Conservation (phyloP, 2,329 filamentous ascomycete genomes). For the Aureobasidium sp. region DNA sequence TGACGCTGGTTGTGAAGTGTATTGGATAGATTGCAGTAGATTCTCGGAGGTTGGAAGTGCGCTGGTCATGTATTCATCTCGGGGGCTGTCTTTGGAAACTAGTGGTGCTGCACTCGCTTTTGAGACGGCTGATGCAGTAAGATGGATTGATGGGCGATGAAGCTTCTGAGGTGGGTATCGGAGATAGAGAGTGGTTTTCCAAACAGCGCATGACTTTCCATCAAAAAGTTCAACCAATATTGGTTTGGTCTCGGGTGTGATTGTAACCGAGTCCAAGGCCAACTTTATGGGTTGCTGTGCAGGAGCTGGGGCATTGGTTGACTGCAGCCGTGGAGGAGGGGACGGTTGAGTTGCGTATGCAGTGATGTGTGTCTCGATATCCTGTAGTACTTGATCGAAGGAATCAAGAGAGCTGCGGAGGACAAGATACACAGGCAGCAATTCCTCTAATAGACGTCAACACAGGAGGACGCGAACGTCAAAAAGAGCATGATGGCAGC, state of each 20-base stretch:
- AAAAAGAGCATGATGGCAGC: constrained; percentile 25
- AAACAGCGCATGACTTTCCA: constrained; percentile 30
- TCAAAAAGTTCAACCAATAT: constrained; percentile 20
- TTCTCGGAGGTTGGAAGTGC: constrained; percentile 62
- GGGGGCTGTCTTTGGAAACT: constrained; percentile 30
- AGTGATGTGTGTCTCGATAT: constrained; percentile 61
- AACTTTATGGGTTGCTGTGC: constrained; percentile 41
- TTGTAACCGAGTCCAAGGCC: constrained; percentile 48
- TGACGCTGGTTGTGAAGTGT: constrained; percentile 53
- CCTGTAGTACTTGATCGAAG: constrained; percentile 53
- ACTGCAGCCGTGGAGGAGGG: constrained; percentile 31
- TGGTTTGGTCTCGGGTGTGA: constrained; percentile 18
- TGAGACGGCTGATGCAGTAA: constrained; percentile 50
- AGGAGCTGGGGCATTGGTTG: constrained; percentile 31
- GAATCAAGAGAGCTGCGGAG: constrained; percentile 55
- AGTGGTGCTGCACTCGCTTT: constrained; percentile 30
- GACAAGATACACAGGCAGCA: constrained; percentile 60
- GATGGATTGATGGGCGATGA: constrained; percentile 57
- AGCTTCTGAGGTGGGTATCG: constrained; percentile 50
- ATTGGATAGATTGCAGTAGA: constrained; percentile 62
- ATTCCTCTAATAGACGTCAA: constrained; percentile 57
- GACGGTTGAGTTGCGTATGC: constrained; percentile 52
- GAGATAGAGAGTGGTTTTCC: constrained; percentile 34
- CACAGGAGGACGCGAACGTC: background rate
- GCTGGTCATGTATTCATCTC: constrained; percentile 62